These are phyloP conservation scores for Liriodendron chinense DNA, from an alignment of 164 flowering plant species.

Conservation along the genomic window DNA sequence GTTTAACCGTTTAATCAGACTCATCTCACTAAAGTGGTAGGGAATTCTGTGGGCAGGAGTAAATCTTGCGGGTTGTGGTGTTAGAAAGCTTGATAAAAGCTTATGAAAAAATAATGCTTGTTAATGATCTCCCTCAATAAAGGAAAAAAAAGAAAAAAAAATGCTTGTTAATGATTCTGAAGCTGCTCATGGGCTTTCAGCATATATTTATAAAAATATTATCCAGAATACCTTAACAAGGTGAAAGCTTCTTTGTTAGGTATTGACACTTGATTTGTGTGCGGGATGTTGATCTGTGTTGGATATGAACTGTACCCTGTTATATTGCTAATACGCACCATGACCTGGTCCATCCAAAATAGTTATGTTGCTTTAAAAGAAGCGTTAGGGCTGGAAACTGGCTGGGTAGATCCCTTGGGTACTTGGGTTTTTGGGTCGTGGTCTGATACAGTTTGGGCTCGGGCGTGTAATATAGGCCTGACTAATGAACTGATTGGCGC, in stretches of 20 bases:
- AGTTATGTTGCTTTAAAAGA: neutral
- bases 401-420: neutral
- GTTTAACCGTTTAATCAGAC: slow-evolving; percentile 1
- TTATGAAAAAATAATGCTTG: too few relatives aligned
- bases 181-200: neutral
- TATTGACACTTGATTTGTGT: neutral
- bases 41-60: too few relatives aligned
- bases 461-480: too few relatives aligned
- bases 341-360: neutral
- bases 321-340: neutral
- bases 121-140: too few relatives aligned
- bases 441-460: slow-evolving; percentile 70
- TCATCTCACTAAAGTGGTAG: too few relatives aligned
- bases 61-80: too few relatives aligned
- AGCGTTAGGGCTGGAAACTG: neutral
- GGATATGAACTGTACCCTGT: neutral
- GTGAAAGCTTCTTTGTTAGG: neutral
- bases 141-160: neutral
- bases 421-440: slow-evolving; percentile 36
- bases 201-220: neutral
- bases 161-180: neutral
- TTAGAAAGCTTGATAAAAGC: too few relatives aligned
- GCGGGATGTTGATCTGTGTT: neutral
- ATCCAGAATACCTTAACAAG: neutral
- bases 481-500: too few relatives aligned